Evolutionary conservation across 441 rosid genomes (phyloP).

Genomic region (Populus hybrid): DNA sequence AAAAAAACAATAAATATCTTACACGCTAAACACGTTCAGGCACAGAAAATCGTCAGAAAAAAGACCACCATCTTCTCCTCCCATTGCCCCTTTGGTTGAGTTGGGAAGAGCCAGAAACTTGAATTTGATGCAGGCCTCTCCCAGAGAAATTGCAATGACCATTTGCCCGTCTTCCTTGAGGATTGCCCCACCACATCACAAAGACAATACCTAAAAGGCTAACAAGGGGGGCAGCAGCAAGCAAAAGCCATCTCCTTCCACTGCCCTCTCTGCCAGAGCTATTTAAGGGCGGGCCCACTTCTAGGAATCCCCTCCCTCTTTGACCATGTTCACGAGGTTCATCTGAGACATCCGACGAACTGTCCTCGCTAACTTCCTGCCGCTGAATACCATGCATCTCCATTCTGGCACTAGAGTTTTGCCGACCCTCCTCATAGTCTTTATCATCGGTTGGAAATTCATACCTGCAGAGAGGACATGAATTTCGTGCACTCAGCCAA

Average conservation of each 20-base stretch:
- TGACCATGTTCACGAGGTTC: constrained; percentile 29
- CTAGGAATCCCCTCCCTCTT: constrained; percentile 21
- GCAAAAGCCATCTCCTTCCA: constrained; percentile 54
- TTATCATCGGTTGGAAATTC: constrained; percentile 90
- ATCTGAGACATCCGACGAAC: constrained; percentile 40
- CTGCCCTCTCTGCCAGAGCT: constrained; percentile 26
- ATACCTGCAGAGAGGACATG: constrained; percentile 90
- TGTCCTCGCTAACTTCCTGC: constrained; percentile 39
- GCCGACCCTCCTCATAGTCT: constrained; percentile 77
- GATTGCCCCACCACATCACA: constrained; percentile 67
- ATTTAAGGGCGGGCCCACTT: constrained; percentile 7
- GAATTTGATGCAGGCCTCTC: constrained; percentile 28
- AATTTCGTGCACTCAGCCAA: constrained; percentile 79
- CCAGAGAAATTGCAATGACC: constrained; percentile 18
- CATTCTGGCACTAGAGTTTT: constrained; percentile 21
- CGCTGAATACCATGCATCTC: constrained; percentile 32
- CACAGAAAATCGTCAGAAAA: constrained; percentile 25
- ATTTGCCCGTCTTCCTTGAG: constrained; percentile 44
- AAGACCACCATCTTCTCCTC: constrained; percentile 83
- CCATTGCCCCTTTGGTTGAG: constrained; percentile 49
- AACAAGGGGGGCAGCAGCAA: constrained; percentile 84
- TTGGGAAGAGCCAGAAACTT: constrained; percentile 17
- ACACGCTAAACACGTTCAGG: neutral
- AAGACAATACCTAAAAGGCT: constrained; percentile 77
- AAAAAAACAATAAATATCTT: neutral